Evolutionary conservation across 2,329 filamentous ascomycete species (phyloP), one percentile per base, ranked within the genome.

Genomic region (Aspergillus brunneoviolaceus): DNA sequence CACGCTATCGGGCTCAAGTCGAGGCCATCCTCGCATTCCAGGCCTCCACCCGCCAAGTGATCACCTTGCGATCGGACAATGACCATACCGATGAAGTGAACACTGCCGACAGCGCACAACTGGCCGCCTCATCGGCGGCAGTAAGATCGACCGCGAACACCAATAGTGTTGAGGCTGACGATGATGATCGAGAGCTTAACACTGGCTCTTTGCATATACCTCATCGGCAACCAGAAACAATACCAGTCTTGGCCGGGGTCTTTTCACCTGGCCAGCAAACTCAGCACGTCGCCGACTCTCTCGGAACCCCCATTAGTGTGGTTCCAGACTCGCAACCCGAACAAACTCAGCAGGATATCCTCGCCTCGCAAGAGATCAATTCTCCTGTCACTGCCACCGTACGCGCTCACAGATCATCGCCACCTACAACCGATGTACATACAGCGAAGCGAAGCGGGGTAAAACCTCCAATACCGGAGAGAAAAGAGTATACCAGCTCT

Each of bases 281-380:
- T 25, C 27, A 10, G 9, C 51, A 55, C 25, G 57, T 58, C 42
- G 27, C 27, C 27, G 69, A 69, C 51, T 73, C 70, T 14, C 70
- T 74, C 35, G 70, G 70, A 14, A 76, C 70, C 33, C 73, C 73
- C 21, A 62, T 77, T 27, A 77, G 74, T 51, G 72, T 74, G 14
- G 74, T 79, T 23, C 76, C 75, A 21, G 75, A 79, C 50, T 79
- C 77, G 2, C 76, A 78, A 42, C 72, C 73, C 5, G 65, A 65
- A 42, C 57, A 16, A 12, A 31, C 14, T 5, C 45, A 23, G 31
- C 45, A 53, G 19, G 57, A 60, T 29, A 53, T 57, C 53, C 49
- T 53, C n/a, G 29, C 42, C 51, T 42, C 56, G 39, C 51, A 48
- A 35, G 51, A 59, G 25, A 54, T 53, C 19, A 19, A 50, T 14